Conservation (phyloP, 306 rosid genomes). For the Vigna unguiculata region DNA sequence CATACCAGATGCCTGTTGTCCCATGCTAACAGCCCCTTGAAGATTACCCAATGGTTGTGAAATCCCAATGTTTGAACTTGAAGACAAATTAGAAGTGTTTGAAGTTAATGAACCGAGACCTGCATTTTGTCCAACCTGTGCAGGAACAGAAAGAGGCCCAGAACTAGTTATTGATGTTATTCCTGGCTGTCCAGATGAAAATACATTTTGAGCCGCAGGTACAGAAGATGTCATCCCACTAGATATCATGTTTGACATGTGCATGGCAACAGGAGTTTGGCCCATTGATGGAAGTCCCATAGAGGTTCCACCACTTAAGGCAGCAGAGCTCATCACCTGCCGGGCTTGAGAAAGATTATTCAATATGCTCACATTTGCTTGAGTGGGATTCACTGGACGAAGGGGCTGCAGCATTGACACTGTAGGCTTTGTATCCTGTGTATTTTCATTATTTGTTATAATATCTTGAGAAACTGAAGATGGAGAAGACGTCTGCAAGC, state of each 20-base stretch:
- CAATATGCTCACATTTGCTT: slow-evolving; percentile 74
- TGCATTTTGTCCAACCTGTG: slow-evolving; percentile 78
- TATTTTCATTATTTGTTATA: slow-evolving; percentile 74
- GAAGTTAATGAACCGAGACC: slow-evolving; percentile 73
- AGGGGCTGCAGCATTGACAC: slow-evolving; percentile 72
- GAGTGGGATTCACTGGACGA: slow-evolving; percentile 80
- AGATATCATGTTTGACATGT: slow-evolving; percentile 95
- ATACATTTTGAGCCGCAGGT: slow-evolving; percentile 79
- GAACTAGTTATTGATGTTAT: slow-evolving; percentile 71
- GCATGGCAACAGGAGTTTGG: slow-evolving; percentile 92
- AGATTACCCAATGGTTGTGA: slow-evolving; percentile 82
- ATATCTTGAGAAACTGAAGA: slow-evolving; percentile 84
- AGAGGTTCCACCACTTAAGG: slow-evolving; percentile 78
- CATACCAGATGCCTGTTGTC: slow-evolving; percentile 77
- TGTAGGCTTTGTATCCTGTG: slow-evolving; percentile 77
- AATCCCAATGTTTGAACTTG: slow-evolving; percentile 77
- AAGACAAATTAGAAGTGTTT: slow-evolving; percentile 71
- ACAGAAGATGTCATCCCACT: slow-evolving; percentile 95
- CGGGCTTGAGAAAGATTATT: slow-evolving; percentile 90
- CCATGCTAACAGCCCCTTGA: slow-evolving; percentile 83
- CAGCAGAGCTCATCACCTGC: slow-evolving; percentile 77
- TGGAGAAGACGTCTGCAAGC: slow-evolving; percentile 90
- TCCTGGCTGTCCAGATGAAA: slow-evolving; percentile 77
- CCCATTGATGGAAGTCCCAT: slow-evolving; percentile 79
- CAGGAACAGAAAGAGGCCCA: slow-evolving; percentile 63